Base-by-base conservation (phyloP, 2,329 filamentous ascomycete species). In the Monascus ruber region DNA sequence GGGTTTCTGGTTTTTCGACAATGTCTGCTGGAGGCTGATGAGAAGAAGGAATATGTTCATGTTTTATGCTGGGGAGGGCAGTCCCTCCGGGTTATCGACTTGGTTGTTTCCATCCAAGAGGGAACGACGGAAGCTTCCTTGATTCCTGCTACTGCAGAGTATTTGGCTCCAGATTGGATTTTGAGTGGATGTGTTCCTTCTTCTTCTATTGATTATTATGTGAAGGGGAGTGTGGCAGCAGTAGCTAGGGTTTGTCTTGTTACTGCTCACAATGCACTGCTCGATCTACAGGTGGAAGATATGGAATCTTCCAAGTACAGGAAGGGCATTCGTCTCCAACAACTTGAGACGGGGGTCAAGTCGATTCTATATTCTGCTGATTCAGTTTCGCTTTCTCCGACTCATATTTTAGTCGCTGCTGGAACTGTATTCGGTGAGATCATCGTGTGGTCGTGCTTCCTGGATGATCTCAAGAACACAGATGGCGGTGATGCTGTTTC, bases 351-450 rank as follows among this genome's bases (percentile, higher is more conserved):
- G 4, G 64, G 68, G 29, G 62, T 88, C 5, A 76, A 84, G 33
- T 89, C 87, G 1, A 87, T 94, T 39, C 71, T 98, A 5, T 98
- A 94, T 60, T 85, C 86, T 10, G 89, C 87, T 4, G 77, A 84
- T 52, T 61, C 94, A 11, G 64, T 71, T 31, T 85, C 81, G 72
- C 62, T 79, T 5, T 70, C 72, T 5, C 39, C 60, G 5, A 66
- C 69, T 34, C 68, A 70, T 37, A 68, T 94, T 34, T 71, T 95
- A 17, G 75, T 95, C 37, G 85, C 86, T 5, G 84, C 84, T 3
- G 91, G 91, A 1, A 96, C 91, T 0, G 87, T 89, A 1, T 96
- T 96, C 62, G 91, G 91, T 3, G 88, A 96, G 59, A 83, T 98
- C 28, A 71, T 95, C 31, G 75, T 94, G 10, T 96, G 91, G 91